A percentile compares a stretch with the other conserved stretches of the same genome.
Evolutionary conservation across 2,329 filamentous ascomycete species (phyloP).

Genomic region (Penicillium expansum): DNA sequence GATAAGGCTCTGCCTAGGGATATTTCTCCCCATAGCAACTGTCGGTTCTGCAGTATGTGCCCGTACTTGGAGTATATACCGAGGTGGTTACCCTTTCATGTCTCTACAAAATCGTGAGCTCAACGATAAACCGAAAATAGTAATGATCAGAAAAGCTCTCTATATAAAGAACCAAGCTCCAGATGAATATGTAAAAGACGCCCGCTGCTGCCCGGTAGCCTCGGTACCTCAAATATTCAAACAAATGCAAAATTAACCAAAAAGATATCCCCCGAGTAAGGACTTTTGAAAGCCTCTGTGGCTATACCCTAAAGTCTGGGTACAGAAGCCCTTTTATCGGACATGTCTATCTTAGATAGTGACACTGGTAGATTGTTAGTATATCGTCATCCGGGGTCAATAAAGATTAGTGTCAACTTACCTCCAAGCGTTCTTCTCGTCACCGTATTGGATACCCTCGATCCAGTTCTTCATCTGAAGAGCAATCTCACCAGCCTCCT

Average conservation of each 20-base stretch:
- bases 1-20: no score
- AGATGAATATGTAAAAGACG: constrained; percentile 5
- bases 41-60: not conserved
- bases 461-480: constrained; percentile 94
- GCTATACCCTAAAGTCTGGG: not conserved
- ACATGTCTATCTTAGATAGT: constrained; percentile 19
- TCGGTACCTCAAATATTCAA: not conserved
- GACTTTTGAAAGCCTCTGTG: not conserved
- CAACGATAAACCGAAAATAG: not conserved
- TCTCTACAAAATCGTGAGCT: not conserved
- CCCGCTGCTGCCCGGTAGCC: not conserved
- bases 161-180: not conserved
- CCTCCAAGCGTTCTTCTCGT: constrained; percentile 91
- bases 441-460: constrained; percentile 90
- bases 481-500: constrained; percentile 87
- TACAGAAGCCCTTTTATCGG: not conserved
- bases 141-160: not conserved
- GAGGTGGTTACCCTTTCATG: not conserved
- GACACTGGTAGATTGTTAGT: constrained; percentile 4
- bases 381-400: not conserved
- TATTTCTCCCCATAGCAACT: not conserved
- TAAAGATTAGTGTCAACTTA: constrained; percentile 40
- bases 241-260: constrained; percentile 3
- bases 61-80: not conserved
- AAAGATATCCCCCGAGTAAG: not conserved